Conservation (phyloP, 75 land plant species). For the Picea glauca region DNA sequence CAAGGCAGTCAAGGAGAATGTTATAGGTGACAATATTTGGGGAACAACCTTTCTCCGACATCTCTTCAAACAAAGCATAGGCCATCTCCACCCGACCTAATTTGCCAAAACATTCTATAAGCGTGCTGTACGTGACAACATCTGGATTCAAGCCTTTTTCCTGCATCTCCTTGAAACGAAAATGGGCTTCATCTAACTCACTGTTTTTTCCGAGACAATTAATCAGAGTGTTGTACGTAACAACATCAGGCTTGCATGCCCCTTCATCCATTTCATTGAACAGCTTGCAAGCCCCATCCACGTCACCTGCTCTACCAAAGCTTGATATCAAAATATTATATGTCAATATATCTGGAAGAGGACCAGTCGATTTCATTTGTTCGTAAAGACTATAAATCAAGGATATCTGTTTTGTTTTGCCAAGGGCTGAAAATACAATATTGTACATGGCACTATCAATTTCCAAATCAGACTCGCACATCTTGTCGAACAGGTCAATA, state of each 20-base stretch:
- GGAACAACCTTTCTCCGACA: slow-evolving; percentile 56
- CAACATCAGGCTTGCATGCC: slow-evolving; percentile 68
- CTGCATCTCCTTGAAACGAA: slow-evolving; percentile 76
- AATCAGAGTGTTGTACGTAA: slow-evolving; percentile 80
- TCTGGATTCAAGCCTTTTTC: slow-evolving; percentile 71
- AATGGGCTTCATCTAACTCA: slow-evolving; percentile 75
- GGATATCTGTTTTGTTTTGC: slow-evolving; percentile 48
- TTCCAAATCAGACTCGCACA: slow-evolving; percentile 50
- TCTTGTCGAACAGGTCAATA: slow-evolving; percentile 54
- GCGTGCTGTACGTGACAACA: slow-evolving; percentile 74
- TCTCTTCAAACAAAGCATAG: slow-evolving; percentile 72
- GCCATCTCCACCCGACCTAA: slow-evolving; percentile 78
- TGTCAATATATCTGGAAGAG: slow-evolving; percentile 65
- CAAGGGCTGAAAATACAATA: slow-evolving; percentile 49
- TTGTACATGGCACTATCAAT: slow-evolving; percentile 57
- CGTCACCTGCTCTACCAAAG: slow-evolving; percentile 53
- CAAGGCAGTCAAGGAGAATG: slow-evolving; percentile 74
- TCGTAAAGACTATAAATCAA: slow-evolving; percentile 39
- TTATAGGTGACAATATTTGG: slow-evolving; percentile 91
- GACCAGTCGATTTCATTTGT: slow-evolving; percentile 57
- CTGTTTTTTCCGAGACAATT: slow-evolving; percentile 84
- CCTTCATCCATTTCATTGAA: slow-evolving; percentile 68
- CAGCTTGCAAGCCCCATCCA: slow-evolving; percentile 47
- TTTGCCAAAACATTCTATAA: slow-evolving; percentile 90
- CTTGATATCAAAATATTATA: slow-evolving; percentile 80